Evolutionary conservation across 345 rosid species (phyloP).

Genomic region (Cardiospermum halicacabum): DNA sequence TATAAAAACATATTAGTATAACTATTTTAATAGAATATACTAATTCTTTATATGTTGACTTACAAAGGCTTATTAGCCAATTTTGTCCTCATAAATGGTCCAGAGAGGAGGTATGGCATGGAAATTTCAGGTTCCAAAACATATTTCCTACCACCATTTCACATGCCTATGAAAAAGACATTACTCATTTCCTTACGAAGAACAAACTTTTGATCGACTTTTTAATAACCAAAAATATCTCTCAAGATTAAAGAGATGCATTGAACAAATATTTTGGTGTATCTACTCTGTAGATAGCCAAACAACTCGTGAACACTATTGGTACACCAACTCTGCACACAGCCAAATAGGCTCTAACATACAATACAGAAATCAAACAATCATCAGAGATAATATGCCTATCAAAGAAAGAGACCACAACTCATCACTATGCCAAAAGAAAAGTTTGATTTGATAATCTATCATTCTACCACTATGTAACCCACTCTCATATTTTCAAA

Average conservation of each 20-base stretch:
- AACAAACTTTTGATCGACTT: not conserved
- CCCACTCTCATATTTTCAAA: not conserved
- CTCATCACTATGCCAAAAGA: not conserved
- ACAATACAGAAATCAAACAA: not conserved
- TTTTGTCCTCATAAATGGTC: not conserved
- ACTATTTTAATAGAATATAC: not conserved
- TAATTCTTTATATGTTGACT: not conserved
- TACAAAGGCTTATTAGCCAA: not conserved
- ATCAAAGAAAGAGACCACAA: not conserved
- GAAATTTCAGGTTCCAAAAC: not conserved
- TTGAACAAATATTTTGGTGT: not conserved
- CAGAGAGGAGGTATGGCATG: not conserved
- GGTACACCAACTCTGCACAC: not conserved
- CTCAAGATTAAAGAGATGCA: not conserved
- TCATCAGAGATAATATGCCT: not conserved
- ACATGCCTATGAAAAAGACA: not conserved
- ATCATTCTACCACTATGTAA: not conserved
- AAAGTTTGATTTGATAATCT: not conserved
- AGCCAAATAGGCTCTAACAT: not conserved
- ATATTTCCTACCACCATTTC: not conserved
- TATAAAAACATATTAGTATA: not conserved
- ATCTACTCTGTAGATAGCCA: constrained; percentile 1
- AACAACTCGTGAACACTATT: not conserved
- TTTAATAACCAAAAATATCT: not conserved
- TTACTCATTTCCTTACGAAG: too few relatives aligned